Percentiles rank a stretch among this genome's conserved stretches.
These are phyloP conservation scores for Apophysomyces elegans DNA, from an alignment of 371 early-diverging fungal species.

Conservation along the genomic window DNA sequence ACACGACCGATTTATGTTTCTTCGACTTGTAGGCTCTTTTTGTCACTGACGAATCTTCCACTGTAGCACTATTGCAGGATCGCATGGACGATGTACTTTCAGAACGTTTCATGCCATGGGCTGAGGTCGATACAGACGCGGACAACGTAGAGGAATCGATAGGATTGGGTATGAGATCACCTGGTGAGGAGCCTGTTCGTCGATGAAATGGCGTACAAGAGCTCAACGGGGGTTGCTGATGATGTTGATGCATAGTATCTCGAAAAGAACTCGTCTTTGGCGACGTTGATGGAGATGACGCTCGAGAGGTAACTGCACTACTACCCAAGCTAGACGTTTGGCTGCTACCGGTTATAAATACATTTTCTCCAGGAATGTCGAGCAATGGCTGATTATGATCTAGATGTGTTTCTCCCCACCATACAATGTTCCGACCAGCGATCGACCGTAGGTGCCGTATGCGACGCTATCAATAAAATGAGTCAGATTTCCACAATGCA, in stretches of 20 bases:
- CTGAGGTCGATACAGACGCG: background rate
- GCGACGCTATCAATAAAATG: conserved; percentile 30
- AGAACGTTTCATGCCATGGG: conserved; percentile 31
- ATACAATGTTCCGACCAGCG: conserved; percentile 46
- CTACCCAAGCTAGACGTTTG: conserved; percentile 22
- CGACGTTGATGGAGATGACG: conserved; percentile 29
- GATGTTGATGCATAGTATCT: conserved; percentile 5
- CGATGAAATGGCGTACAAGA: conserved; percentile 11
- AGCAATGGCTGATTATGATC: background rate
- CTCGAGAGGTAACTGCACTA: conserved; percentile 24
- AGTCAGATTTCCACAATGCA: background rate
- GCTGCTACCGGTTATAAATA: conserved; percentile 10
- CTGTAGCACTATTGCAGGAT: conserved; percentile 26
- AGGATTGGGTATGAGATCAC: conserved; percentile 9
- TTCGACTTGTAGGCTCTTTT: conserved; percentile 41
- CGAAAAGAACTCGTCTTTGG: conserved; percentile 1
- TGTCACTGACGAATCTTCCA: conserved; percentile 47
- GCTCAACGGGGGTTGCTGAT: background rate
- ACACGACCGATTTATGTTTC: background rate
- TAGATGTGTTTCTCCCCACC: conserved; percentile 19
- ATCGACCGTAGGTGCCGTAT: conserved; percentile 49
- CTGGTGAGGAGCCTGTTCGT: conserved; percentile 18
- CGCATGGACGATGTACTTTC: conserved; percentile 38
- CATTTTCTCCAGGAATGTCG: conserved; percentile 12
- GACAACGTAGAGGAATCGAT: background rate